Evolutionary conservation across 306 rosid species (phyloP).

Genomic region (Pueraria montana): DNA sequence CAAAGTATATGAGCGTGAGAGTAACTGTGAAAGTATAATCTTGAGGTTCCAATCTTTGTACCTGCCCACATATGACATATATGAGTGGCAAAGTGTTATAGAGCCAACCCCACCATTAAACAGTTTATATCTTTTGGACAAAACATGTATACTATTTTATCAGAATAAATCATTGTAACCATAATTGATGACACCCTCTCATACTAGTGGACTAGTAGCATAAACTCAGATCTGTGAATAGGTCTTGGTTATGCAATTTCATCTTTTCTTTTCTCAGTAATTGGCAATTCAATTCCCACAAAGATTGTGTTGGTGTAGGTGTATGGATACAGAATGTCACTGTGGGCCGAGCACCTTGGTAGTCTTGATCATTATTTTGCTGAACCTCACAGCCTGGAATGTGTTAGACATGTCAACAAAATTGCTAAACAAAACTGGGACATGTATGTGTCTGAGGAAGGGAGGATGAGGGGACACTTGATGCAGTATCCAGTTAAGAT

Average conservation of each 20-base stretch:
- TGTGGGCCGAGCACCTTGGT: constrained; percentile 77
- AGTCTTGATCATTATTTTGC: constrained; percentile 48
- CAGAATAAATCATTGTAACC: neutral
- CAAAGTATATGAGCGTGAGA: no score
- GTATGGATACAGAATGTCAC: constrained; percentile 77
- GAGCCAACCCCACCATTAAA: neutral
- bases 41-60: no score
- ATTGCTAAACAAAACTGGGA: constrained; percentile 64
- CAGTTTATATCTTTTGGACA: neutral
- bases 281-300: neutral
- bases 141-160: neutral
- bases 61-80: neutral
- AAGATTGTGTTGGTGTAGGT: constrained; percentile 53
- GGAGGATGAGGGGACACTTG: constrained; percentile 63
- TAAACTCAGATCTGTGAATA: constrained; percentile 9
- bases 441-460: constrained; percentile 61
- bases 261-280: neutral
- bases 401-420: constrained; percentile 55
- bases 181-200: neutral
- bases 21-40: neutral
- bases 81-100: neutral
- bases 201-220: neutral
- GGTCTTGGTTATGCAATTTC: neutral
- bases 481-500: constrained; percentile 72
- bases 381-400: constrained; percentile 63